Conservation (phyloP, 2,329 filamentous ascomycete species). For the Apiospora aurea region DNA sequence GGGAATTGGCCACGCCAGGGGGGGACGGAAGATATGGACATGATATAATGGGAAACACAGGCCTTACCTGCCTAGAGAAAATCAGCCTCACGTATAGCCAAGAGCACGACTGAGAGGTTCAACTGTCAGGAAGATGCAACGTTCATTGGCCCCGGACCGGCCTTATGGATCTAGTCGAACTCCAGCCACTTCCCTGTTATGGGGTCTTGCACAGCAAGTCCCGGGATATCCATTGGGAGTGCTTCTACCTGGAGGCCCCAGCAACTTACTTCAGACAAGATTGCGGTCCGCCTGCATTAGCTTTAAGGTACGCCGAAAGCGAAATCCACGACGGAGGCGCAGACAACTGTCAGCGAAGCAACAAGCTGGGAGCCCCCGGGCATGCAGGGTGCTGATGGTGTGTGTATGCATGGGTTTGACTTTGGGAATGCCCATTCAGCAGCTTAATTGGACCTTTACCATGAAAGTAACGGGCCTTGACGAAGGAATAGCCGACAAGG, state of each 20-base stretch:
- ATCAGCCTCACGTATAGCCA: neutral
- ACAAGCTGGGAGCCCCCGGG: neutral
- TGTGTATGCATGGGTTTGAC: slow-evolving; percentile 2
- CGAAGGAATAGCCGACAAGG: neutral
- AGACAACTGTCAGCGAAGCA: slow-evolving; percentile 11
- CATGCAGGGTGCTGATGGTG: neutral
- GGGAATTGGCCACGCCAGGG: neutral
- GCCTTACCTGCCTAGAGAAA: too few species aligned
- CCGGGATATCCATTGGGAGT: slow-evolving; percentile 13
- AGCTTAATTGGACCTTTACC: slow-evolving; percentile 9
- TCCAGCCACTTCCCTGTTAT: neutral
- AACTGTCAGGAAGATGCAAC: neutral
- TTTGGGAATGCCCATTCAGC: neutral
- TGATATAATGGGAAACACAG: neutral
- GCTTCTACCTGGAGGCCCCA: neutral
- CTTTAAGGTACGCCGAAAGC: neutral
- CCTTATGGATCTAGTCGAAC: neutral
- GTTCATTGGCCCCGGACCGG: neutral
- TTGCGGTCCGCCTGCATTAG: slow-evolving; percentile 12
- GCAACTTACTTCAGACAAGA: neutral
- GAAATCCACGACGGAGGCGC: neutral
- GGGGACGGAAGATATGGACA: neutral
- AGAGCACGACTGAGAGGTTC: neutral
- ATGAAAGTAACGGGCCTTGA: neutral
- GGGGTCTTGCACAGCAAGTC: neutral